Conservation (phyloP, 2,329 filamentous ascomycete genomes). For the Alternaria longipes region DNA sequence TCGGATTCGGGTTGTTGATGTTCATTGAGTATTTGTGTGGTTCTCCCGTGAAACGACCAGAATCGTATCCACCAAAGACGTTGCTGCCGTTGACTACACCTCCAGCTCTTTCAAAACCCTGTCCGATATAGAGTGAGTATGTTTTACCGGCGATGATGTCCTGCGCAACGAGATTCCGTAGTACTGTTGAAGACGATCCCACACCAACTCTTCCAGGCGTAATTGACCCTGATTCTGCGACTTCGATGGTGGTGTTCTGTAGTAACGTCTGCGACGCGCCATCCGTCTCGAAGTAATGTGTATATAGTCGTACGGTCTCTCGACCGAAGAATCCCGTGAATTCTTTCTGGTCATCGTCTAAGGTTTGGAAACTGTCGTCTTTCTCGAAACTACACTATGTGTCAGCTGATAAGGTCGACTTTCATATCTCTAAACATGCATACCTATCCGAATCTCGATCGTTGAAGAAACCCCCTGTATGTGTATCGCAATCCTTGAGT, state of each 20-base stretch:
- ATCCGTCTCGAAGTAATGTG: conserved; percentile 53
- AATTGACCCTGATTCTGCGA: conserved; percentile 44
- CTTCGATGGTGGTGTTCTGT: conserved; percentile 46
- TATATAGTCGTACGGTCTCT: conserved; percentile 51
- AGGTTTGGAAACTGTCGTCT: conserved; percentile 32
- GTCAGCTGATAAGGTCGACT: conserved; percentile 20
- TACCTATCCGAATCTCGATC: conserved; percentile 45
- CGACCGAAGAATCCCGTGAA: conserved; percentile 43
- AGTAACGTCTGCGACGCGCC: conserved; percentile 49
- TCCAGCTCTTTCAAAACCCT: conserved; percentile 53
- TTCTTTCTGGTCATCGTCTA: conserved; percentile 34
- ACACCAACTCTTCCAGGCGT: conserved; percentile 52
- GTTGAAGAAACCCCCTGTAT: conserved; percentile 49
- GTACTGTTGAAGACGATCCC: conserved; percentile 52
- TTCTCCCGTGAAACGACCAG: conserved; percentile 52
- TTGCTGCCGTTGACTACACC: conserved; percentile 55
- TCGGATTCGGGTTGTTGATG: conserved; percentile 41
- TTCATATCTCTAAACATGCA: conserved; percentile 8
- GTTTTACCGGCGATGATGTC: conserved; percentile 52
- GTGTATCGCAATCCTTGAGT: conserved; percentile 42
- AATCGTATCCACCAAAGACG: conserved; percentile 57
- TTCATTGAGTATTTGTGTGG: conserved; percentile 48
- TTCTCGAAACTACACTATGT: conserved; percentile 33
- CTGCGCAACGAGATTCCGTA: conserved; percentile 48
- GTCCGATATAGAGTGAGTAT: conserved; percentile 56